These are phyloP conservation scores for Trypanosoma brucei DNA, from an alignment of 208 protist genomes.

Conservation along the genomic window DNA sequence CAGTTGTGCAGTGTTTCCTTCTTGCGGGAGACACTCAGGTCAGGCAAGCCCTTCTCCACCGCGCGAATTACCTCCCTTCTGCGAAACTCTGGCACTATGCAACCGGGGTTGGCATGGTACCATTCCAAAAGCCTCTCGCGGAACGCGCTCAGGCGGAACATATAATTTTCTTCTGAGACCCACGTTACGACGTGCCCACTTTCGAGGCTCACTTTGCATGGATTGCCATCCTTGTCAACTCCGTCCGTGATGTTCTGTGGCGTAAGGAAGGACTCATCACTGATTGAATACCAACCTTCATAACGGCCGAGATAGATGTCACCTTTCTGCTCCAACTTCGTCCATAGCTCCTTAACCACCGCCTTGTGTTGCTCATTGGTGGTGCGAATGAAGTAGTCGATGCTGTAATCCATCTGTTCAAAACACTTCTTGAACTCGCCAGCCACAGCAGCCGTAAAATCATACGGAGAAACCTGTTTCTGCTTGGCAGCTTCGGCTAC, in stretches of 20 bases:
- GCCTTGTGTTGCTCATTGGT: conserved; percentile 87
- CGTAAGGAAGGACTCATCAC: conserved; percentile 96
- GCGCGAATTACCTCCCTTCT: conserved; percentile 90
- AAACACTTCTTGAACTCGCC: conserved; percentile 91
- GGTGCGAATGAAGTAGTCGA: conserved; percentile 96
- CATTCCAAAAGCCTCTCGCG: conserved; percentile 80
- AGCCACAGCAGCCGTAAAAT: conserved; percentile 90
- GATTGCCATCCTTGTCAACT: conserved; percentile 86
- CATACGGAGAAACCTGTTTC: conserved; percentile 64
- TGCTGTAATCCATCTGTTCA: conserved; percentile 77
- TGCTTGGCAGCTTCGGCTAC: conserved; percentile 88
- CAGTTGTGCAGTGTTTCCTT: conserved; percentile 86
- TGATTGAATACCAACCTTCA: conserved; percentile 98
- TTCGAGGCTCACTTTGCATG: conserved; percentile 91
- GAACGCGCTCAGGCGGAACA: conserved; percentile 95
- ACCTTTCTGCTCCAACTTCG: conserved; percentile 78
- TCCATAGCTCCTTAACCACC: conserved; percentile 87
- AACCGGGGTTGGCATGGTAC: conserved; percentile 77
- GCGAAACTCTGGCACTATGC: conserved; percentile 90
- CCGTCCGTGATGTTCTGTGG: conserved; percentile 74
- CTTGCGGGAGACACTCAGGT: conserved; percentile 96
- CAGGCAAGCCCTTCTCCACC: conserved; percentile 84
- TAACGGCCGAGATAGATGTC: conserved; percentile 97
- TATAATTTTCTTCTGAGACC: conserved; percentile 98
- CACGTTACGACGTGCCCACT: conserved; percentile 91